Percentiles rank a stretch among this genome's conserved stretches.
These are phyloP conservation scores for Magnaporthiopsis rhizophila DNA, from an alignment of 2,329 filamentous ascomycete species.

Conservation along the genomic window DNA sequence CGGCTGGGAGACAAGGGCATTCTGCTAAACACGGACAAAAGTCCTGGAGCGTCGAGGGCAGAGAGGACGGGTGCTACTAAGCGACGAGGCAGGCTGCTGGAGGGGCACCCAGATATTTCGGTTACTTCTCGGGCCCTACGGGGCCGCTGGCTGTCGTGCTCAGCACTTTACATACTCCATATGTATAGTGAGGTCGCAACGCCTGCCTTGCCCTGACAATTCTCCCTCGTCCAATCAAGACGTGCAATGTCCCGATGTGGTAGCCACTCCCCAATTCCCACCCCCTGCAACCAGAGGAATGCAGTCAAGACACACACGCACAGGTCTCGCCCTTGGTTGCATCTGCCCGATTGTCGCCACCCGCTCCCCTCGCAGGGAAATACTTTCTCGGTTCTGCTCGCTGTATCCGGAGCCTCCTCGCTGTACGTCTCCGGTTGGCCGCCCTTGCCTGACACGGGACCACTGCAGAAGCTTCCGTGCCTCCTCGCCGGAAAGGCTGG, in stretches of 20 bases:
- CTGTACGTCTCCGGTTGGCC: not conserved
- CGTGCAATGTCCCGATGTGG: not conserved
- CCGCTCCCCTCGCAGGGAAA: not conserved
- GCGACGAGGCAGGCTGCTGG: not conserved
- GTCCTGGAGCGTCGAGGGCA: not conserved
- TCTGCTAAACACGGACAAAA: not conserved
- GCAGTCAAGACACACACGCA: not conserved
- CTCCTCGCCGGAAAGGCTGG: not conserved
- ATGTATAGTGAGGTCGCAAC: not conserved
- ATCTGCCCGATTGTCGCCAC: not conserved
- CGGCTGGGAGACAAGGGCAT: too few species aligned
- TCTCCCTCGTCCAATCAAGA: not conserved
- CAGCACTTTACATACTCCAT: not conserved
- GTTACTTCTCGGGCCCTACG: too few species aligned
- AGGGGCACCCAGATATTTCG: not conserved
- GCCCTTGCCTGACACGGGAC: not conserved
- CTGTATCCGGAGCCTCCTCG: not conserved
- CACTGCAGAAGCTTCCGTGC: not conserved
- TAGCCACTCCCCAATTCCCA: not conserved
- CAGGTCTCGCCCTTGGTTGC: not conserved
- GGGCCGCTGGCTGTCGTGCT: too few species aligned
- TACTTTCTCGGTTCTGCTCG: not conserved
- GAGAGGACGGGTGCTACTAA: not conserved
- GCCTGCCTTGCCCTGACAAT: not conserved
- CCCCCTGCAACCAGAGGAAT: not conserved